Percentiles rank a stretch among this genome's conserved stretches.
These are phyloP conservation scores for Oryza brachyantha DNA, from an alignment of 176 grass and related monocot genomes.

Conservation along the genomic window DNA sequence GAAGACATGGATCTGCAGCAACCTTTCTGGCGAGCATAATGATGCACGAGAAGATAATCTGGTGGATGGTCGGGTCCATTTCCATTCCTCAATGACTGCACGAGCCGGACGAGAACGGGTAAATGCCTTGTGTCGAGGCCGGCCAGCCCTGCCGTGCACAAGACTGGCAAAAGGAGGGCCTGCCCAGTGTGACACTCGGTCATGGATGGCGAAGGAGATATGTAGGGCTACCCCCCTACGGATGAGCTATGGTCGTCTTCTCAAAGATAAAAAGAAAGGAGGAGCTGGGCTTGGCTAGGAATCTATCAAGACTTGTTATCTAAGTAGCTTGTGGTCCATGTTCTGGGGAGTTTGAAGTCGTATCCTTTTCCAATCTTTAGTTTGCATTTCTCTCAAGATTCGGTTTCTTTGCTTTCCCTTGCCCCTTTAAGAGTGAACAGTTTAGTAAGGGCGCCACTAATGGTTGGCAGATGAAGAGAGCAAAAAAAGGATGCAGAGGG, in stretches of 20 bases:
- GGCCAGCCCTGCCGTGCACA: conserved; percentile 45
- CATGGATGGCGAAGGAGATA: conserved; percentile 43
- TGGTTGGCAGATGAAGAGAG: conserved; percentile 37
- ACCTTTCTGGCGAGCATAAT: conserved; percentile 70
- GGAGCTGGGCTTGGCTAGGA: conserved; percentile 35
- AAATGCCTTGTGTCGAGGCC: conserved; percentile 39
- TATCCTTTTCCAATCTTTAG: conserved; percentile 51
- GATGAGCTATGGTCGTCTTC: conserved; percentile 16
- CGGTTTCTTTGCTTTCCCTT: conserved; percentile 25
- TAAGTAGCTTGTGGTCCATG: conserved; percentile 54
- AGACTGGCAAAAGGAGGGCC: conserved; percentile 5
- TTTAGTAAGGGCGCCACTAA: conserved; percentile 38
- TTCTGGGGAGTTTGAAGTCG: conserved; percentile 52
- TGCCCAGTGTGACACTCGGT: conserved; percentile 16
- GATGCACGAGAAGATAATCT: conserved; percentile 58
- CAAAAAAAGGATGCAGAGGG: background rate
- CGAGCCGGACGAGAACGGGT: conserved; percentile 28
- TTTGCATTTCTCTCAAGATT: conserved; percentile 56
- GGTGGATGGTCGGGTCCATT: conserved; percentile 52
- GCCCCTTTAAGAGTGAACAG: conserved; percentile 35
- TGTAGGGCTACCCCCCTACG: conserved; percentile 1
- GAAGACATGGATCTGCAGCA: conserved; percentile 62
- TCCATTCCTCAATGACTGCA: conserved; percentile 42
- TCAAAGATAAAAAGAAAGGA: conserved; percentile 27
- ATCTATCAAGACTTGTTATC: conserved; percentile 55